Base-by-base conservation (phyloP, 177 flowering plant genomes). In the Tripterygium wilfordii region DNA sequence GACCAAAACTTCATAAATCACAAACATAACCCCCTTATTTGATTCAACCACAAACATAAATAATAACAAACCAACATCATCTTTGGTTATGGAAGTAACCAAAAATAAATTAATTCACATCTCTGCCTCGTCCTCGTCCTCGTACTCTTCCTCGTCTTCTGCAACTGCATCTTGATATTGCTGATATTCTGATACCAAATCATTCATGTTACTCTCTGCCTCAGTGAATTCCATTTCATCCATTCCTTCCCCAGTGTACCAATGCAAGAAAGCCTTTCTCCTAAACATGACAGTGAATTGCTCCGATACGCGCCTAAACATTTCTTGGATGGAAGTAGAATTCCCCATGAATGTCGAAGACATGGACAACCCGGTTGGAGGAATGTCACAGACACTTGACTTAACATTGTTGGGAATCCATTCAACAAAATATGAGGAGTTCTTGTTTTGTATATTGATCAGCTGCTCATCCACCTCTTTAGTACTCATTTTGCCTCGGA, bases 401-500 rank as follows among this genome's bases (percentile, higher is more conserved):
- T 77, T 74, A 14, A 77, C 82, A 20, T 77, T 77, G 64, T 77
- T 63, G 0, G 82, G 79, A 2, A 76, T 76, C 78, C 82, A 76
- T 43, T 76, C 81, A 1, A 76, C 78, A 41, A 76, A 76, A 53
- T 69, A 70, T 10, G 78, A 76, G 0, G 82, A 74, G 74, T 74
- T 77, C 36, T 74, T 77, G 70, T 74, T 77, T 40, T 74, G 79
- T 0, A 74, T 75, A 21, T 74, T 70, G 32, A 65, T 71, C 75
- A 74, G 68, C 8, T 74, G 76, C 17, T 76, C 69, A 33, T 73
- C 78, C 0, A 72, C 75, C 27, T 75, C 74, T 45, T 75, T 75
- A 2, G 84, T 78, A 60, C 78, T 72, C 80, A 78, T 78, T 40
- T 74, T 77, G 49, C 85, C 85, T 0, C 86, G 67, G 67, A 80